These are phyloP conservation scores for Claviceps digitariae DNA, from an alignment of 2,329 filamentous ascomycete species.

Conservation along the genomic window DNA sequence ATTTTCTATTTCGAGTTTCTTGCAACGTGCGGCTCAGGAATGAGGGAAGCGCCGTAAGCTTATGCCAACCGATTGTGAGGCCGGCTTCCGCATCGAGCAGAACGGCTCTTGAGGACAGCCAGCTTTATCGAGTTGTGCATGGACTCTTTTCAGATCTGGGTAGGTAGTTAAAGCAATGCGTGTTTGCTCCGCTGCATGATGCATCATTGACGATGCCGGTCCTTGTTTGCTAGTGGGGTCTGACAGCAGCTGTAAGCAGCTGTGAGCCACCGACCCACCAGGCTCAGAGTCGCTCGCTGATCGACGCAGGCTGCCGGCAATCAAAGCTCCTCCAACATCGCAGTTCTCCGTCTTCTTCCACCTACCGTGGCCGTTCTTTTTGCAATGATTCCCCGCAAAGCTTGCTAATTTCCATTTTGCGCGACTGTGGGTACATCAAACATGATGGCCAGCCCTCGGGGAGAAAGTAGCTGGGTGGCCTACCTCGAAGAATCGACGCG, in stretches of 20 bases:
- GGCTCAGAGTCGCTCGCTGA: neutral
- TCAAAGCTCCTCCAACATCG: neutral
- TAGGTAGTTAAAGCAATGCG: too few relatives aligned
- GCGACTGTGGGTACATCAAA: slow-evolving; percentile 5
- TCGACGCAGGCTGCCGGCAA: neutral
- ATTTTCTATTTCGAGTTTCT: too few relatives aligned
- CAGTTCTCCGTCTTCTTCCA: neutral
- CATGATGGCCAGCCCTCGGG: slow-evolving; percentile 45
- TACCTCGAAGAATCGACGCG: slow-evolving; percentile 60
- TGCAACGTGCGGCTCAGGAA: too few relatives aligned
- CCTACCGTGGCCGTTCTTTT: neutral
- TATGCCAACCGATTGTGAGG: too few relatives aligned
- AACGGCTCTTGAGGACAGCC: too few relatives aligned
- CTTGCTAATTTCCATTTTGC: neutral
- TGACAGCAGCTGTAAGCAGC: neutral
- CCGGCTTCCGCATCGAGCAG: too few relatives aligned
- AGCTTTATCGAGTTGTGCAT: too few relatives aligned
- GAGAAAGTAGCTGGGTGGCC: slow-evolving; percentile 65
- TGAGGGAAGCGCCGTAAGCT: too few relatives aligned
- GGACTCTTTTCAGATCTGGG: too few relatives aligned
- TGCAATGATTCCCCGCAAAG: neutral
- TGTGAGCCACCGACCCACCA: neutral
- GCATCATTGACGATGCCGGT: too few relatives aligned
- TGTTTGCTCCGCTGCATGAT: too few relatives aligned
- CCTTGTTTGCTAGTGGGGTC: too few relatives aligned